Evolutionary conservation across 257 asterid genomes (phyloP), one percentile per base, ranked within the genome.

Genomic region (Handroanthus guayacan): DNA sequence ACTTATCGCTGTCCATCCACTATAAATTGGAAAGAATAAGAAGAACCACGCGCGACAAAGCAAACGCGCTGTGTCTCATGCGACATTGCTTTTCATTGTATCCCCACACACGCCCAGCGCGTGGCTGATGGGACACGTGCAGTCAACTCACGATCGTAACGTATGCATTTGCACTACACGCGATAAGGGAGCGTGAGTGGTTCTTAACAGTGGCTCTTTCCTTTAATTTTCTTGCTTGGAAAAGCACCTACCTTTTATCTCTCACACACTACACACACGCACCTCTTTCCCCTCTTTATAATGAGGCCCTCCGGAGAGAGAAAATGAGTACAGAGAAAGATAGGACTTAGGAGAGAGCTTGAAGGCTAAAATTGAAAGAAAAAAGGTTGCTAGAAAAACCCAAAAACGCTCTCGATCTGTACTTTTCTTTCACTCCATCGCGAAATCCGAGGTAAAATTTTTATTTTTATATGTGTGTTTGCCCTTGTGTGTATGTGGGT

Each of bases 341-440:
- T 68, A 56, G 75, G 45, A 71, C 60, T 61, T 17, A 47, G 81
- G 56, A 45, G 78, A 14, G 69, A 41, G 62, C 39, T 62, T 25
- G 74, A 78, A 57, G 72, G 78, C 78, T 61, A 18, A n/a, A 74
- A 61, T 58, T 3, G 36, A 8, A 25, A 36, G 60, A 44, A 69
- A 55, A 58, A 20, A 38, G 74, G 50, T 74, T 69, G 69, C 69
- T 64, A 9, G 56, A 74, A 78, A 25, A 63, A 17, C 77, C 75
- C 25, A 36, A 63, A 52, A 74, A n/a, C 69, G 17, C 79, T 78
- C 72, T 71, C 81, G 83, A 78, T 82, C 83, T 78, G 64, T 75
- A 41, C 72, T 48, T 14, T 58, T 13, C 36, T 54, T 13, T 39
- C 58, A 67, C 74, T 36, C 76, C 10, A 12, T 73, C 76, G 10